Evolutionary conservation across 108 stramenopile genomes (phyloP).

Genomic region (Skeletonema costatum): DNA sequence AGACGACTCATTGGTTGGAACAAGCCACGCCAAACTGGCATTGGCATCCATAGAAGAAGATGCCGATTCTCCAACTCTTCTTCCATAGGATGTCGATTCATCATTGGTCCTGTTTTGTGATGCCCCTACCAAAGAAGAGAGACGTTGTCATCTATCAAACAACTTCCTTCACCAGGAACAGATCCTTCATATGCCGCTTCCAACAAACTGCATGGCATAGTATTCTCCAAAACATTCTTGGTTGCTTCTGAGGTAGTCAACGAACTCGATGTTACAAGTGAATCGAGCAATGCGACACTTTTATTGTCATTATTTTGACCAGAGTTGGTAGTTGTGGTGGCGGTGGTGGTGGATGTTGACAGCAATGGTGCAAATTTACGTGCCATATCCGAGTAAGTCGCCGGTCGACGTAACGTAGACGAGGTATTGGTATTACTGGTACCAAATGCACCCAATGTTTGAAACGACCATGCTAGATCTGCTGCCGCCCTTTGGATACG

Average conservation of each 20-base stretch:
- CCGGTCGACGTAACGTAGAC: conserved; percentile 7
- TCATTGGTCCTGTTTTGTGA: background rate
- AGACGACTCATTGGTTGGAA: conserved; percentile 11
- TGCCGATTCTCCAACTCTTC: conserved; percentile 21
- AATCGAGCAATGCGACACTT: conserved; percentile 27
- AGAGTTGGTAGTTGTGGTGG: conserved; percentile 8
- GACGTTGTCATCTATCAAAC: background rate
- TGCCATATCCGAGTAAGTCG: conserved; percentile 63
- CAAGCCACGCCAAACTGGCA: background rate
- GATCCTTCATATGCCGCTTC: conserved; percentile 40
- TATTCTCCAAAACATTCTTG: conserved; percentile 8
- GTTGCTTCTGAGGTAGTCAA: conserved; percentile 12
- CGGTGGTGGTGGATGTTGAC: conserved; percentile 28
- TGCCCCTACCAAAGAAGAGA: background rate
- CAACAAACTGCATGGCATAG: conserved; percentile 30
- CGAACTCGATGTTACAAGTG: conserved; percentile 14
- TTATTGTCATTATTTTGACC: conserved; percentile 14
- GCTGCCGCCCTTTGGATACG: conserved; percentile 58
- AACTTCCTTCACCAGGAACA: conserved; percentile 14
- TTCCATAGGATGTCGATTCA: background rate
- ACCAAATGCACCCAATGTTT: conserved; percentile 76
- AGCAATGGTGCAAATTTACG: conserved; percentile 51
- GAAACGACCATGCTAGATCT: conserved; percentile 76
- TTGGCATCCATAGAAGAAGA: background rate
- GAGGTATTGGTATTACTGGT: conserved; percentile 46